Conservation (phyloP, 345 rosid genomes). For the Adansonia digitata region DNA sequence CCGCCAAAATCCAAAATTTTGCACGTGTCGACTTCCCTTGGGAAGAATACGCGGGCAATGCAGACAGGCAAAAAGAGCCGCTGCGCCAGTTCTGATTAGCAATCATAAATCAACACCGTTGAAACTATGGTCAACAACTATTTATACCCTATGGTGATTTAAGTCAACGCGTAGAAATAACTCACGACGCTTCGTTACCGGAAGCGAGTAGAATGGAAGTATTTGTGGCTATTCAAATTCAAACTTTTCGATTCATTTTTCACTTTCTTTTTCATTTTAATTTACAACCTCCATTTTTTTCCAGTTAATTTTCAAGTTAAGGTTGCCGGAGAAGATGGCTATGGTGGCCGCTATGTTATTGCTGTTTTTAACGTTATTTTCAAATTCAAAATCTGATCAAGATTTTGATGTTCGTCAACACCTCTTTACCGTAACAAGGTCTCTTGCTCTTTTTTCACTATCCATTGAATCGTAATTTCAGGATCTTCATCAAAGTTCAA, state of each 20-base stretch:
- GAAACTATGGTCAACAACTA: not conserved
- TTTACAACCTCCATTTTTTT: not conserved
- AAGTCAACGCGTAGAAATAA: not conserved
- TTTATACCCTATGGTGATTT: not conserved
- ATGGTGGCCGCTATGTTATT: constrained; percentile 23
- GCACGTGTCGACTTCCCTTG: not conserved
- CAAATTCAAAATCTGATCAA: constrained; percentile 36
- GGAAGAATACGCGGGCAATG: not conserved
- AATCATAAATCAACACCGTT: not conserved
- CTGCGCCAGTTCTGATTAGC: not conserved
- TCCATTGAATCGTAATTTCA: not conserved
- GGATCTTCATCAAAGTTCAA: not conserved
- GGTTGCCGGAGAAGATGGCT: constrained; percentile 9
- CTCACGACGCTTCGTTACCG: not conserved
- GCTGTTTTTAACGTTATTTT: constrained; percentile 13
- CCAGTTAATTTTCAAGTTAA: not conserved
- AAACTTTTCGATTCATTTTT: not conserved
- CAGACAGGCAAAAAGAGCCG: not conserved
- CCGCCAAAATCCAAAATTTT: not conserved
- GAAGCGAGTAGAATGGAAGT: not conserved
- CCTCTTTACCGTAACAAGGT: constrained; percentile 71
- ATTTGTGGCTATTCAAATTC: not conserved
- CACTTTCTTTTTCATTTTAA: not conserved
- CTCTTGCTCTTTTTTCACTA: not conserved
- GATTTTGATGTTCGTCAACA: constrained; percentile 63